Conservation (phyloP, 2,329 filamentous ascomycete genomes). For the Alternaria arborescens region DNA sequence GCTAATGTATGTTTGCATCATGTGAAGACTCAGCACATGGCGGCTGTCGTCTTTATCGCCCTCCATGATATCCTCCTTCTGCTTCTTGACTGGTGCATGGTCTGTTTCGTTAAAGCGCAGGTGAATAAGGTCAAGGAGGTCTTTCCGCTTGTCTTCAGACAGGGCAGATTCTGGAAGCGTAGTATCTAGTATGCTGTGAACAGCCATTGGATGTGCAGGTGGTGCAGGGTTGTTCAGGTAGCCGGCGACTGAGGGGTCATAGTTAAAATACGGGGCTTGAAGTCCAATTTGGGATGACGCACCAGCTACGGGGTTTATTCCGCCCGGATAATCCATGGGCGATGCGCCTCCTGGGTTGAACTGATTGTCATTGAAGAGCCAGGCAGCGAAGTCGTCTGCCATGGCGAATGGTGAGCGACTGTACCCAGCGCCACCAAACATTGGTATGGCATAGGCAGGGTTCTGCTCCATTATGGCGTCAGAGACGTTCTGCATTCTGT, state of each 20-base stretch:
- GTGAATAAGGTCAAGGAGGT: slow-evolving; percentile 82
- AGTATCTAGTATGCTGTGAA: slow-evolving; percentile 84
- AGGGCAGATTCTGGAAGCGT: slow-evolving; percentile 80
- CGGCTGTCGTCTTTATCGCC: slow-evolving; percentile 73
- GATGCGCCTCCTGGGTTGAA: slow-evolving; percentile 51
- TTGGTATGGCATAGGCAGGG: slow-evolving; percentile 73
- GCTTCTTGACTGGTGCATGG: slow-evolving; percentile 74
- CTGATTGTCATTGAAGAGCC: slow-evolving; percentile 77
- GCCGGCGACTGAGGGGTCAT: slow-evolving; percentile 59
- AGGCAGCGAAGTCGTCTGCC: slow-evolving; percentile 86
- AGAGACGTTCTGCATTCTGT: slow-evolving; percentile 47
- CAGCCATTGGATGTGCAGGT: slow-evolving; percentile 84
- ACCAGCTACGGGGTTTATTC: slow-evolving; percentile 50
- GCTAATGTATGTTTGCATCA: slow-evolving; percentile 90
- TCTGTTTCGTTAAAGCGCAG: slow-evolving; percentile 83
- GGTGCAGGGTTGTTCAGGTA: slow-evolving; percentile 60
- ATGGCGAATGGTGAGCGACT: slow-evolving; percentile 89
- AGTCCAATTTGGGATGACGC: slow-evolving; percentile 53
- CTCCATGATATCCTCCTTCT: slow-evolving; percentile 79
- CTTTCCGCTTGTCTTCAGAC: slow-evolving; percentile 85
- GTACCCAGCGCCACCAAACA: slow-evolving; percentile 84
- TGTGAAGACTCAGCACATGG: slow-evolving; percentile 79
- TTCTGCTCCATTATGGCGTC: slow-evolving; percentile 56
- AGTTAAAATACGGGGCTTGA: slow-evolving; percentile 61
- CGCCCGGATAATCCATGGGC: slow-evolving; percentile 49